phyloP scores from a whole-genome alignment of 257 asterid species.

The Salvia rosmarinus region DNA sequence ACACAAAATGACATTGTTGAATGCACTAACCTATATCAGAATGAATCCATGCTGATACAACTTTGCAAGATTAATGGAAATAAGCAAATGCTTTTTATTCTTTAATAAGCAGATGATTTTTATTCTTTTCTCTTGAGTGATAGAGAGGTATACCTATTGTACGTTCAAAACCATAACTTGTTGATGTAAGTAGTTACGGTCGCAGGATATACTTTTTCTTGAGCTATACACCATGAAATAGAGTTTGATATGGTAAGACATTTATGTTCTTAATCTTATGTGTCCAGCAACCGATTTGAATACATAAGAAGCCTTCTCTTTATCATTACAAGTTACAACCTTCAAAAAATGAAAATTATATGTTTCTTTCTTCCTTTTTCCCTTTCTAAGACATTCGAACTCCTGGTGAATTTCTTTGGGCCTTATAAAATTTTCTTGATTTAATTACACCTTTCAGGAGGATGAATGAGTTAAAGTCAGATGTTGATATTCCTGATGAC shows the following conservation, averaged over 20 bases:
- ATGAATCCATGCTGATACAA: constrained; percentile 11
- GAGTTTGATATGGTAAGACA: not conserved
- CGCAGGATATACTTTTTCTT: not conserved
- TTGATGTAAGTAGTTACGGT: constrained; percentile 5
- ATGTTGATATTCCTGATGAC: constrained; percentile 77
- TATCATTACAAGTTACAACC: not conserved
- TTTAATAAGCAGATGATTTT: not conserved
- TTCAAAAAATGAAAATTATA: not conserved
- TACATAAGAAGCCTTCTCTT: constrained; percentile 2
- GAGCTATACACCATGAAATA: constrained; percentile 20
- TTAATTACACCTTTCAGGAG: constrained; percentile 54
- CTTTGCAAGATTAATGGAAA: no score
- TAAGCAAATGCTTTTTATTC: no score
- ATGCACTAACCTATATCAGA: not conserved
- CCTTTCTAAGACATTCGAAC: not conserved
- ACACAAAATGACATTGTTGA: not conserved
- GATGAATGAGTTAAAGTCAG: constrained; percentile 78
- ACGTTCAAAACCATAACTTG: constrained; percentile 14
- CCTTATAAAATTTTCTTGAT: constrained; percentile 15
- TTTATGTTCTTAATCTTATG: not conserved
- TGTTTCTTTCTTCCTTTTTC: not conserved
- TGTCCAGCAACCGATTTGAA: not conserved
- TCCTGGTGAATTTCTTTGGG: not conserved
- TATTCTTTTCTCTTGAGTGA: not conserved
- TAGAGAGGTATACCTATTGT: not conserved